A percentile compares a stretch with the other conserved stretches of the same genome.
Conservation (phyloP, 2,329 filamentous ascomycete genomes). For the Intubia oerlemansii region DNA sequence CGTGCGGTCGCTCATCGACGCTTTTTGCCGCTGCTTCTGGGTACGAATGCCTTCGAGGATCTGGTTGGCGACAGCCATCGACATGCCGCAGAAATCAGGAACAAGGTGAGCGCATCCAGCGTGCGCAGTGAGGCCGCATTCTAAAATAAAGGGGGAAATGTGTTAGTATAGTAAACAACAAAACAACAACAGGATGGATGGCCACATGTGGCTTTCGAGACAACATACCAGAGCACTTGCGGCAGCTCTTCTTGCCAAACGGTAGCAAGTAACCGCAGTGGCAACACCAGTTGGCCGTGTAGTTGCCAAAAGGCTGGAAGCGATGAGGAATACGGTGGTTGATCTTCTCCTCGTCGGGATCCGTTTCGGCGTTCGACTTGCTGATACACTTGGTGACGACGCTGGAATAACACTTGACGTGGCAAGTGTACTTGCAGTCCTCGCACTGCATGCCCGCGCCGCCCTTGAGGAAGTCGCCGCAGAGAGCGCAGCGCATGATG, state of each 20-base stretch:
- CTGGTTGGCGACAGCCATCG: constrained; percentile 89
- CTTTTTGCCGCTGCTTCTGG: constrained; percentile 44
- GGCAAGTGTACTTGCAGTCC: constrained; percentile 98
- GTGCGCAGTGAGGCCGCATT: constrained; percentile 84
- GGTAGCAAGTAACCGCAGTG: constrained; percentile 94
- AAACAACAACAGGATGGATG: no score
- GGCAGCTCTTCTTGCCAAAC: constrained; percentile 83
- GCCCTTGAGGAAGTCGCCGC: constrained; percentile 96
- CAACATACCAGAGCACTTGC: constrained; percentile 77
- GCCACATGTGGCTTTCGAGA: no score
- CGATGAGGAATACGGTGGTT: constrained; percentile 97
- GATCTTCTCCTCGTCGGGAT: constrained; percentile 98
- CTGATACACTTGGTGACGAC: constrained; percentile 99
- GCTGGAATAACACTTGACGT: constrained; percentile 89
- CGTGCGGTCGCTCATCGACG: constrained; percentile 37
- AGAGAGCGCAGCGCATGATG: constrained; percentile 97
- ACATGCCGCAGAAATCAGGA: constrained; percentile 98
- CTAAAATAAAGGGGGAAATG: no score
- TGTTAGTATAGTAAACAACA: constrained; percentile 14
- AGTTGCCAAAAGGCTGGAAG: constrained; percentile 90
- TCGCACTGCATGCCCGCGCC: constrained; percentile 98
- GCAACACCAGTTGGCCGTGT: constrained; percentile 98
- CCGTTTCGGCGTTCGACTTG: constrained; percentile 95
- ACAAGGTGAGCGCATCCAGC: constrained; percentile 84
- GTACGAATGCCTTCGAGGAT: constrained; percentile 73